These are phyloP conservation scores for Penicillium psychrofluorescens DNA, from an alignment of 495 filamentous ascomycete species.

Conservation along the genomic window DNA sequence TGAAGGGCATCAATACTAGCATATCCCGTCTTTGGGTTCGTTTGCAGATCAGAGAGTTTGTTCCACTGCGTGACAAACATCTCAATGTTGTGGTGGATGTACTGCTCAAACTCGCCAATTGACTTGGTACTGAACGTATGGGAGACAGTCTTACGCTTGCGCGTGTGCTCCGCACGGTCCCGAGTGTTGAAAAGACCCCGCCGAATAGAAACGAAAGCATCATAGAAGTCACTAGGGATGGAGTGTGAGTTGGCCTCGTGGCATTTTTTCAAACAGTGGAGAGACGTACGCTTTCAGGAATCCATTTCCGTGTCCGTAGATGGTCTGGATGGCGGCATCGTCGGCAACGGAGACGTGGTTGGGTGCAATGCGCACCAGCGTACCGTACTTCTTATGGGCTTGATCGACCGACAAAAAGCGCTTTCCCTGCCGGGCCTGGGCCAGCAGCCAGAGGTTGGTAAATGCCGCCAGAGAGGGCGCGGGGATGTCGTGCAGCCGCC, in stretches of 20 bases:
- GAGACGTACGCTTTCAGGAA: constrained; percentile 62
- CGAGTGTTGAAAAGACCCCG: constrained; percentile 89
- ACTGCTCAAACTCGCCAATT: constrained; percentile 81
- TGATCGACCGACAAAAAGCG: constrained; percentile 63
- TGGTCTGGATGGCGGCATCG: constrained; percentile 43
- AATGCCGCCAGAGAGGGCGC: constrained; percentile 59
- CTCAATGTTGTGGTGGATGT: constrained; percentile 75
- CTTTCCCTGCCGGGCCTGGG: constrained; percentile 57
- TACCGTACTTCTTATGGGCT: constrained; percentile 64
- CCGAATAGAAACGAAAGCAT: constrained; percentile 82
- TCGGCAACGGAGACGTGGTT: constrained; percentile 55
- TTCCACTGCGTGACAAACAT: constrained; percentile 70
- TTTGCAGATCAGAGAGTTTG: constrained; percentile 37
- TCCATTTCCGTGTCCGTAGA: constrained; percentile 65
- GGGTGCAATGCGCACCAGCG: constrained; percentile 53
- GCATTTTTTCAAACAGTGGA: too few relatives aligned
- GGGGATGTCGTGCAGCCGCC: constrained; percentile 57
- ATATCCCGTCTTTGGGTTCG: constrained; percentile 41
- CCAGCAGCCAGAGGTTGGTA: constrained; percentile 72
- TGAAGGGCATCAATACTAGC: constrained; percentile 68
- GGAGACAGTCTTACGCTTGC: constrained; percentile 83
- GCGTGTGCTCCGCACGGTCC: constrained; percentile 72
- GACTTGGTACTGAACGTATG: constrained; percentile 83
- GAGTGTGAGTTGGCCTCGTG: constrained; percentile 2
- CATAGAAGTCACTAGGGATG: constrained; percentile 66